A percentile compares a stretch with the other conserved stretches of the same genome.
These are phyloP conservation scores for Verticillium nubilum DNA, from an alignment of 2,329 filamentous ascomycete genomes.

Conservation along the genomic window DNA sequence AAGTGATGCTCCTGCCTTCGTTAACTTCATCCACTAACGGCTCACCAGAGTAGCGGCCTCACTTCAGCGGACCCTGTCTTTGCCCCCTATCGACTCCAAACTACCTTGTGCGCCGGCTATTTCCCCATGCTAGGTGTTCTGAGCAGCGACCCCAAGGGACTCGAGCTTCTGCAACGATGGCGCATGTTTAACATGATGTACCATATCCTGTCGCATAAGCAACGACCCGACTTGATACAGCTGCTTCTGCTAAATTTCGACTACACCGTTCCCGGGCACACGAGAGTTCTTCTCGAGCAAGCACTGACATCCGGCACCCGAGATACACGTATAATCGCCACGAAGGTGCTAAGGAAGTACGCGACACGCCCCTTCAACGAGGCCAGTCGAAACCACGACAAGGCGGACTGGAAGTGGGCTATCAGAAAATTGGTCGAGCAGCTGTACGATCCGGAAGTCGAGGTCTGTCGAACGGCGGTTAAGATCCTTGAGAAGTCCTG, in stretches of 20 bases:
- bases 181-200: slow-evolving; percentile 99
- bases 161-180: slow-evolving; percentile 91
- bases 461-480: slow-evolving; percentile 92
- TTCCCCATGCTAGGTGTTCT: slow-evolving; percentile 87
- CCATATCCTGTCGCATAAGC: slow-evolving; percentile 87
- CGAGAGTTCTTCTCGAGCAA: slow-evolving; percentile 88
- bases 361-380: slow-evolving; percentile 50
- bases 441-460: slow-evolving; percentile 93
- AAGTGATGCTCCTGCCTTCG: slow-evolving; percentile 21
- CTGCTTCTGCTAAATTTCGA: slow-evolving; percentile 87
- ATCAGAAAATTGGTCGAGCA: slow-evolving; percentile 97
- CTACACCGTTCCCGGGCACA: slow-evolving; percentile 82
- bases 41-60: slow-evolving; percentile 55
- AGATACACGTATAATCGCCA: slow-evolving; percentile 85
- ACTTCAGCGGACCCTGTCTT: slow-evolving; percentile 87
- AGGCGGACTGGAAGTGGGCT: slow-evolving; percentile 80
- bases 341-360: slow-evolving; percentile 81
- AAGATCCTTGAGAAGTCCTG: slow-evolving; percentile 97
- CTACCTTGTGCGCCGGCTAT: slow-evolving; percentile 88
- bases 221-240: slow-evolving; percentile 87
- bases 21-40: slow-evolving; percentile 2
- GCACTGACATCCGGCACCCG: slow-evolving; percentile 88
- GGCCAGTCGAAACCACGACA: slow-evolving; percentile 23
- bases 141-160: slow-evolving; percentile 74
- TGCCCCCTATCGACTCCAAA: slow-evolving; percentile 73